Conservation (phyloP, 345 rosid genomes). For the Euphorbia tirucalli region DNA sequence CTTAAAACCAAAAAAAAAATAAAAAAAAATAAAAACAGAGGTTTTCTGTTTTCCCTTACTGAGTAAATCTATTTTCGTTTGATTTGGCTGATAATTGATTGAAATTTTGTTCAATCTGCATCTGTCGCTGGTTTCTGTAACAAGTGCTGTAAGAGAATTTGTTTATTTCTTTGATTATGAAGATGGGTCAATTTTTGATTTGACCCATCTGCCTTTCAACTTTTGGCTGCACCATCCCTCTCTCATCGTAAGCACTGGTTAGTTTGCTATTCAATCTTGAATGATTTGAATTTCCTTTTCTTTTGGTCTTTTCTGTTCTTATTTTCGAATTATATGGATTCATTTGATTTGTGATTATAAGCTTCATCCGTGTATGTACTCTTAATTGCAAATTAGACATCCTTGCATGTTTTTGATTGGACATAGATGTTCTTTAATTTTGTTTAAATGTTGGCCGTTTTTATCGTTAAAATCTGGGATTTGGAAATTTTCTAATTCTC, state of each 20-base stretch:
- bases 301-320: neutral
- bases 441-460: neutral
- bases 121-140: slow-evolving; percentile 1
- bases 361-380: too few relatives aligned
- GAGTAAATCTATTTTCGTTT: slow-evolving; percentile 9
- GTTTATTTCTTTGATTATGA: slow-evolving; percentile 19
- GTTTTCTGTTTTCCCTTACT: neutral
- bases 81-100: neutral
- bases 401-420: neutral
- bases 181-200: slow-evolving; percentile 22
- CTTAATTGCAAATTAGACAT: too few relatives aligned
- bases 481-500: neutral
- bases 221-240: slow-evolving; percentile 11
- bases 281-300: neutral
- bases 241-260: slow-evolving; percentile 25
- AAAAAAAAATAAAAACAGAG: neutral
- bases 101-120: slow-evolving; percentile 7
- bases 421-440: neutral
- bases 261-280: slow-evolving; percentile 6
- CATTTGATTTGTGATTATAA: neutral
- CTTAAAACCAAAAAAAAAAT: neutral
- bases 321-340: neutral
- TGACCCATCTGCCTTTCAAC: slow-evolving; percentile 19
- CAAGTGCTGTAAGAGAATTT: slow-evolving; percentile 13
- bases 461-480: neutral